A percentile compares a stretch with the other conserved stretches of the same genome.
phyloP scores from a whole-genome alignment of 23 red algal species.

The Gracilaria gracilis region DNA sequence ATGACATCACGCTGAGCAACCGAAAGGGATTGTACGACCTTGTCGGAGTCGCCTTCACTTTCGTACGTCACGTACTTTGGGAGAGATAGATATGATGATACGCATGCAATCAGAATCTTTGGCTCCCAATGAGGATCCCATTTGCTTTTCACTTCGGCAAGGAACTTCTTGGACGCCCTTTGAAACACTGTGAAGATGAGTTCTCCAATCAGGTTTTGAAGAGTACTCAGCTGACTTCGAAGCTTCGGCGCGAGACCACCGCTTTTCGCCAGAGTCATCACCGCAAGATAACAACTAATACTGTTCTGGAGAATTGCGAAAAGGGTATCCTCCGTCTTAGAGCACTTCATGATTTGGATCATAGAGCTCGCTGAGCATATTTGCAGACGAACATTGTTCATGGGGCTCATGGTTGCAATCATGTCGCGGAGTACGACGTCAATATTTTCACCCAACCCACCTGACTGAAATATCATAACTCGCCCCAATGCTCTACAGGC shows the following conservation, averaged over 20 bases:
- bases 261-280: background rate
- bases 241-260: background rate
- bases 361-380: conserved; percentile 5
- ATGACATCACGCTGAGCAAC: background rate
- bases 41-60: background rate
- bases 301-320: background rate
- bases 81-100: conserved; percentile 11
- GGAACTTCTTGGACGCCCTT: background rate
- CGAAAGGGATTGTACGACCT: background rate
- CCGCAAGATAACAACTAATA: conserved; percentile 12
- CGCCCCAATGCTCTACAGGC: conserved; percentile 32
- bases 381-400: conserved; percentile 28
- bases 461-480: background rate
- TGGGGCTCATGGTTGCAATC: background rate
- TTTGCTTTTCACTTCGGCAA: background rate
- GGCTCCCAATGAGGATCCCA: conserved; percentile 11
- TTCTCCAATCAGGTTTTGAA: background rate
- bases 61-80: conserved; percentile 19
- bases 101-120: conserved; percentile 12
- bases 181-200: background rate
- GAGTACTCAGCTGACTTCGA: background rate
- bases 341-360: background rate
- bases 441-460: background rate
- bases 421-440: conserved; percentile 10
- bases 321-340: background rate